These are phyloP conservation scores for Umbelopsis sp. DNA, from an alignment of 192 early-diverging fungal species.

Conservation along the genomic window DNA sequence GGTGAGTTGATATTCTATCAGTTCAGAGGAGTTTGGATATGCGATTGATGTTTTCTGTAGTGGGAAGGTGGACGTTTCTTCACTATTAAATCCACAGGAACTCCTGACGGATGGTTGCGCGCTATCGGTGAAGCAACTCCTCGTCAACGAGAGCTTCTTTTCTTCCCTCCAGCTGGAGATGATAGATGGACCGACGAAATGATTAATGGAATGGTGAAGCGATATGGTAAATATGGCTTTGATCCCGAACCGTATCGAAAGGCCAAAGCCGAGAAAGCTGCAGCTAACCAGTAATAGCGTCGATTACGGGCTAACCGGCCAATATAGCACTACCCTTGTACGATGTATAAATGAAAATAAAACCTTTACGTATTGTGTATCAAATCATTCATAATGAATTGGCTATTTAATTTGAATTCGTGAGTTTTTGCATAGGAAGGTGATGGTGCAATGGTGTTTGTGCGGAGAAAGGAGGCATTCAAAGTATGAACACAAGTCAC, in stretches of 20 bases:
- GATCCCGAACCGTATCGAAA: background rate
- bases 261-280: background rate
- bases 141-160: slow-evolving; percentile 14
- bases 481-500: background rate
- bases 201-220: slow-evolving; percentile 9
- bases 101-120: background rate
- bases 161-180: slow-evolving; percentile 5
- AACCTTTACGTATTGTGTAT: too few species aligned
- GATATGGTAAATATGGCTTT: background rate
- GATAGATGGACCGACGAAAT: slow-evolving; percentile 12
- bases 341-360: too few species aligned
- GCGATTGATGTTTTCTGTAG: background rate
- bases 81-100: slow-evolving; percentile 1
- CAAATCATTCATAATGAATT: background rate
- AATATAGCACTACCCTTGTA: too few species aligned
- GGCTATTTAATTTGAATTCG: too few species aligned
- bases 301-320: too few species aligned
- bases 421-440: background rate
- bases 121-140: slow-evolving; percentile 8
- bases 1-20: background rate
- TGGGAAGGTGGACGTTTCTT: slow-evolving; percentile 14
- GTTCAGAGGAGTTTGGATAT: too few species aligned
- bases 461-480: background rate
- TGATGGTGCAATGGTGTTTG: background rate
- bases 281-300: background rate